Evolutionary conservation across 73 alveolate species (phyloP), one percentile per base, ranked within the genome.

Genomic region (Tetrahymena malaccensis): DNA sequence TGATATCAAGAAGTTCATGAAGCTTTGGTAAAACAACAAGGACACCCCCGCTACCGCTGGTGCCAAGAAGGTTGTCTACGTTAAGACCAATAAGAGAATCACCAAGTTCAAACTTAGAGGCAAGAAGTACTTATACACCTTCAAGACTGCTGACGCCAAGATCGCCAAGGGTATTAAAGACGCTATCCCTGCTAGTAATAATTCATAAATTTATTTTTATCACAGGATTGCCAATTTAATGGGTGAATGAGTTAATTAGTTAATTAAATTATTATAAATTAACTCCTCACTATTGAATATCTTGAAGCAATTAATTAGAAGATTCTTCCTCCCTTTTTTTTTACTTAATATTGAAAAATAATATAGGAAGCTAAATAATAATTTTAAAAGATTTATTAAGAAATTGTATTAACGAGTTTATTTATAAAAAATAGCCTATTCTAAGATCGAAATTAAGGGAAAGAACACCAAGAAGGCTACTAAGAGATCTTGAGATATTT

Each of bases 91-190:
- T 25, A 95, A 95, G 95, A 95, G 94, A 94, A 95, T 95, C 95
- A 95, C 97, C 95, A 95, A 95, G 55, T 95, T 95, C 85, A 95
- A 95, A 43, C 94, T 95, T 83, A 95, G 97, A 95, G 95, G 95
- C 57, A 85, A 85, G 95, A 95, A 89, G 94, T 95, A 85, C 70
- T 93, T 95, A 37, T 95, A 70, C 58, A 95, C 97, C 70, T 95
- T 95, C 95, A 95, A 95, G 94, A 95, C 97, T 43, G 95, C 95
- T 95, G 97, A 95, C 93, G 38, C 89, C 56, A 89, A 89, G 70
- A 95, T 85, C 94, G 95, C 97, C 95, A 37, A 85, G 85, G 84
- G 84, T 56, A 95, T 95, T 95, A 34, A 85, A 85, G 93, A 95
- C 55, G 94, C 97, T 34, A 70, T 95, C 70, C 97, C 97, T 85